Conservation (phyloP, 106 monocot species). For the Hemerocallis citrina region DNA sequence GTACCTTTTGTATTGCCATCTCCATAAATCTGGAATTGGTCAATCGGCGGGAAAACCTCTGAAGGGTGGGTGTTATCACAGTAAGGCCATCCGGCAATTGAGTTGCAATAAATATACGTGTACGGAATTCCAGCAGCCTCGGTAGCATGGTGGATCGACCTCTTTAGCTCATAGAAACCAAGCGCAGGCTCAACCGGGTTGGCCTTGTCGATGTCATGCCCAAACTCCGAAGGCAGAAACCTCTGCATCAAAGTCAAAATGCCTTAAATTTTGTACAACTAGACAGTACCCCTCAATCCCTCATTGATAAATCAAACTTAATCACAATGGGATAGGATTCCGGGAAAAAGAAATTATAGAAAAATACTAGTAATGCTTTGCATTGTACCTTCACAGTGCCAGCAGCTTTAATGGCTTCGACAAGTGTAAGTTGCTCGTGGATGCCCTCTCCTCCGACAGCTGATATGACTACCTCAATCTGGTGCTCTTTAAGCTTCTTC, state of each 20-base stretch:
- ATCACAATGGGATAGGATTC: neutral
- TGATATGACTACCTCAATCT: conserved; percentile 43
- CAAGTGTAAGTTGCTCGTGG: conserved; percentile 26
- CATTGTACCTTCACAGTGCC: conserved; percentile 30
- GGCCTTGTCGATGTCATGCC: conserved; percentile 34
- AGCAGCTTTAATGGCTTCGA: conserved; percentile 25
- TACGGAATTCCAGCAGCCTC: conserved; percentile 32
- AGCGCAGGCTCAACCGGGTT: conserved; percentile 25
- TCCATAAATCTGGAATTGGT: conserved; percentile 35
- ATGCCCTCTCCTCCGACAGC: conserved; percentile 20
- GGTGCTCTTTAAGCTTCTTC: conserved; percentile 21
- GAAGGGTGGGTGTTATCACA: conserved; percentile 25
- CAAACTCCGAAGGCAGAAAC: conserved; percentile 56
- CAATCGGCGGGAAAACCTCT: conserved; percentile 22
- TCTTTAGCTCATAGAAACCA: conserved; percentile 22
- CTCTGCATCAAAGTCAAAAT: conserved; percentile 14
- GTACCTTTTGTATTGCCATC: conserved; percentile 24
- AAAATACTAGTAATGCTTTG: too few species aligned
- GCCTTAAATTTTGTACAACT: neutral
- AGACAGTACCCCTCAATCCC: too few species aligned
- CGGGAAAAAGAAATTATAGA: neutral
- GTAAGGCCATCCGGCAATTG: conserved; percentile 33
- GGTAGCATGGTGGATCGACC: conserved; percentile 18
- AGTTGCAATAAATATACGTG: conserved; percentile 41
- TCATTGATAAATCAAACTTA: neutral